Conservation (phyloP, 441 rosid species). For the Mallotus repandus region DNA sequence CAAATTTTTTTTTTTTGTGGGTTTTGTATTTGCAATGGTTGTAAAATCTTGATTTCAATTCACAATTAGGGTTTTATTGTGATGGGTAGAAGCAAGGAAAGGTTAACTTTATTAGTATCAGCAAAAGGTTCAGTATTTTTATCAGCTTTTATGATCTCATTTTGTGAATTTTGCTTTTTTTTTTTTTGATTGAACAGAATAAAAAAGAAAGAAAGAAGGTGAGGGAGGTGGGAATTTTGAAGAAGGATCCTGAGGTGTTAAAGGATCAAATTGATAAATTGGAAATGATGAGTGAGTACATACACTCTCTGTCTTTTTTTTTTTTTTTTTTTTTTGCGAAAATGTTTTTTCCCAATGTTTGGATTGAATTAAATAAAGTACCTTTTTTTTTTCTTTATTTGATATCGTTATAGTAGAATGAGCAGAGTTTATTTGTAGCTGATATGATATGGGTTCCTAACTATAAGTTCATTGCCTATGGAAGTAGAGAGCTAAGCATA, state of each 20-base stretch:
- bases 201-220: constrained; percentile 98
- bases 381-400: no score
- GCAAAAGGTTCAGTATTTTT: no score
- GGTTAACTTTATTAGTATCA: no score
- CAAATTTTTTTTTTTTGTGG: no score
- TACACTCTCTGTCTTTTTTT: background rate
- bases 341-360: no score
- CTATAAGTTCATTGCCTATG: background rate
- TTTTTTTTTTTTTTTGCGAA: background rate
- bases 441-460: background rate
- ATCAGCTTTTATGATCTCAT: background rate
- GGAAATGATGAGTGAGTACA: constrained; percentile 81
- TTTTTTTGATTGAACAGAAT: constrained; percentile 47
- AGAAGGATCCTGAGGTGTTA: constrained; percentile 90
- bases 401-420: background rate
- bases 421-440: background rate
- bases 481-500: background rate
- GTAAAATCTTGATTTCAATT: no score
- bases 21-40: no score
- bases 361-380: background rate
- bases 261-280: constrained; percentile 88
- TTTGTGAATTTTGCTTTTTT: background rate
- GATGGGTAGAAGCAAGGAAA: no score
- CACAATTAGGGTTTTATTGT: no score
- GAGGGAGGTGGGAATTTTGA: constrained; percentile 95